These are phyloP conservation scores for Peronosclerospora sorghi DNA, from an alignment of 352 stramenopile genomes.

Conservation along the genomic window DNA sequence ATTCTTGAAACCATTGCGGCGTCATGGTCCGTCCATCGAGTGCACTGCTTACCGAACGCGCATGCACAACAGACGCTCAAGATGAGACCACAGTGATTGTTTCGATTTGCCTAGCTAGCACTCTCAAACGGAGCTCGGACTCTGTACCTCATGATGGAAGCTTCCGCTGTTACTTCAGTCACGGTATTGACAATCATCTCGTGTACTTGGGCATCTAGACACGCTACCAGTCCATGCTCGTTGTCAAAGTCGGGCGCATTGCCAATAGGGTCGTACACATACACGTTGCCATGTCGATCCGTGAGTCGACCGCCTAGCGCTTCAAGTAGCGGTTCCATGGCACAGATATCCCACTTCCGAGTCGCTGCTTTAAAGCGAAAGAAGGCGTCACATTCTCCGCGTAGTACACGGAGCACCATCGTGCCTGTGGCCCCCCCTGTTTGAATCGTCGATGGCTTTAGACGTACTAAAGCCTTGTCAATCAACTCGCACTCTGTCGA, in stretches of 20 bases:
- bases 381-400: slow-evolving; percentile 50
- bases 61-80: too few relatives aligned
- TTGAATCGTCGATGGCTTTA: slow-evolving; percentile 26
- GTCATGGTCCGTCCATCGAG: slow-evolving; percentile 35
- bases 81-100: too few relatives aligned
- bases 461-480: slow-evolving; percentile 23
- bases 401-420: slow-evolving; percentile 59
- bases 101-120: too few relatives aligned
- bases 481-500: slow-evolving; percentile 43
- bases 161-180: slow-evolving; percentile 35
- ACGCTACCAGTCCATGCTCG: slow-evolving; percentile 39
- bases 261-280: slow-evolving; percentile 44
- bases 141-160: slow-evolving; percentile 44
- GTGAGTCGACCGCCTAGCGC: slow-evolving; percentile 45
- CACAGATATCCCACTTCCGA: slow-evolving; percentile 74
- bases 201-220: slow-evolving; percentile 25
- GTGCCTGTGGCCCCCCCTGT: slow-evolving; percentile 60
- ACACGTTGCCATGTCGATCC: slow-evolving; percentile 43
- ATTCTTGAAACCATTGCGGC: slow-evolving; percentile 31
- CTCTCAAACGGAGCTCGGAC: too few relatives aligned
- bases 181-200: slow-evolving; percentile 31
- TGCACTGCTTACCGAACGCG: too few relatives aligned
- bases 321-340: slow-evolving; percentile 50
- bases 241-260: slow-evolving; percentile 55
- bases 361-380: slow-evolving; percentile 59